phyloP scores from a whole-genome alignment of 1,139 yeast genomes.

The Hyphopichia fennica region DNA sequence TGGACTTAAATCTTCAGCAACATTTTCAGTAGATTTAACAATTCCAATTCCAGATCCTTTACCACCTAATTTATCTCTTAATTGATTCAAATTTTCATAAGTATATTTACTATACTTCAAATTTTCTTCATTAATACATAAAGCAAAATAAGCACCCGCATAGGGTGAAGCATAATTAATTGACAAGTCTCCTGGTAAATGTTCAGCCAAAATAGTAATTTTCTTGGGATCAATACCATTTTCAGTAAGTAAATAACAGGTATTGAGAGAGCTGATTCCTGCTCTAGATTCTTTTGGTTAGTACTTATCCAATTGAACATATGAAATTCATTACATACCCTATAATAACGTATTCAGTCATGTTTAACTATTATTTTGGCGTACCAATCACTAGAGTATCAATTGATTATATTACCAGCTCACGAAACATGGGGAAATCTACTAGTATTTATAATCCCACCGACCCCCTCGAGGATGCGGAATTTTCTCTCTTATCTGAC shows the following conservation, averaged over 20 bases:
- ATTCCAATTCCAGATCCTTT: constrained; percentile 12
- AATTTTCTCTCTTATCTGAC: no score
- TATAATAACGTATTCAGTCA: background rate
- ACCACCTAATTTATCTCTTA: constrained; percentile 12
- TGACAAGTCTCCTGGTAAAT: constrained; percentile 23
- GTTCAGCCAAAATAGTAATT: constrained; percentile 18
- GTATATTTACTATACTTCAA: constrained; percentile 14
- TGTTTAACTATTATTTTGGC: no score
- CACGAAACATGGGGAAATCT: no score
- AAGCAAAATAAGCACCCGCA: constrained; percentile 22
- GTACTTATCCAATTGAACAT: background rate
- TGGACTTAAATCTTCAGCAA: constrained; percentile 2
- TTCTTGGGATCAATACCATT: constrained; percentile 12
- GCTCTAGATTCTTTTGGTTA: constrained; percentile 11
- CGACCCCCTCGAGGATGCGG: no score
- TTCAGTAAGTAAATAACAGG: constrained; percentile 20
- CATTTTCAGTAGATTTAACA: constrained; percentile 9
- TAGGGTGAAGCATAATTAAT: constrained; percentile 21
- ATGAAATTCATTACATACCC: background rate
- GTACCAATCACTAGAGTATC: no score
- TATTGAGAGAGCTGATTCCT: constrained; percentile 27
- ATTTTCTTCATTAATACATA: constrained; percentile 5
- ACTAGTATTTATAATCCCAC: no score
- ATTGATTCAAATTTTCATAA: constrained; percentile 12
- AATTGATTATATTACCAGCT: no score